A percentile compares a stretch with the other conserved stretches of the same genome.
phyloP scores from a whole-genome alignment of 306 rosid species.

The Calophaca sinica region DNA sequence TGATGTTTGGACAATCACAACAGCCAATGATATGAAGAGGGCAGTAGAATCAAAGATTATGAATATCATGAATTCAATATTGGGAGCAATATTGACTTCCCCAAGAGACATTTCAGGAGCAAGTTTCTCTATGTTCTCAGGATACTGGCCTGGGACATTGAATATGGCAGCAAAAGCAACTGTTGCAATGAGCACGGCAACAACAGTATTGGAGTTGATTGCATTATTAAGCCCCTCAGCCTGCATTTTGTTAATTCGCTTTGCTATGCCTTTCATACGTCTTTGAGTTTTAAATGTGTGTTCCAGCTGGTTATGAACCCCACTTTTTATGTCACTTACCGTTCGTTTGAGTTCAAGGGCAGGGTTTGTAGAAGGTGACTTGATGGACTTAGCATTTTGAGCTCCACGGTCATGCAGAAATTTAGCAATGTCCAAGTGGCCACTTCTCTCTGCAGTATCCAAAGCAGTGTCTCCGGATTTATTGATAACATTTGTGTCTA shows the following conservation, averaged over 20 bases:
- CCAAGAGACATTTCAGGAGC: slow-evolving; percentile 57
- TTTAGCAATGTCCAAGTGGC: slow-evolving; percentile 50
- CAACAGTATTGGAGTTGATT: slow-evolving; percentile 75
- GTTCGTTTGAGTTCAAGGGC: slow-evolving; percentile 73
- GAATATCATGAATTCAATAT: slow-evolving; percentile 57
- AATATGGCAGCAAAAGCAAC: slow-evolving; percentile 89
- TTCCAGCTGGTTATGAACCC: slow-evolving; percentile 84
- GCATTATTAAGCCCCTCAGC: slow-evolving; percentile 86
- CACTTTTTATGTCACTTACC: slow-evolving; percentile 76
- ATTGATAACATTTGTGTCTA: slow-evolving; percentile 54
- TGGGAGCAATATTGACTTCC: slow-evolving; percentile 65
- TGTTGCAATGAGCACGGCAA: slow-evolving; percentile 84
- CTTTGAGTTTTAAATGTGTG: slow-evolving; percentile 71
- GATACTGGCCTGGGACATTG: slow-evolving; percentile 73
- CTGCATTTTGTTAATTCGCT: slow-evolving; percentile 76
- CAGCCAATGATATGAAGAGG: slow-evolving; percentile 84
- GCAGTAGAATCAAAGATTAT: slow-evolving; percentile 75
- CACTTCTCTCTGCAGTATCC: slow-evolving; percentile 70
- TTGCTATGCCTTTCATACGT: slow-evolving; percentile 71
- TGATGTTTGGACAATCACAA: slow-evolving; percentile 86
- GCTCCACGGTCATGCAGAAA: slow-evolving; percentile 61
- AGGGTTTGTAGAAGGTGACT: slow-evolving; percentile 50
- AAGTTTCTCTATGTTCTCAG: not conserved
- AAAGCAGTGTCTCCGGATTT: slow-evolving; percentile 75
- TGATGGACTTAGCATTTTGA: slow-evolving; percentile 66